Percentiles rank a stretch among this genome's conserved stretches.
Conservation (phyloP, 2,329 filamentous ascomycete species). For the Stagonosporopsis tanaceti region DNA sequence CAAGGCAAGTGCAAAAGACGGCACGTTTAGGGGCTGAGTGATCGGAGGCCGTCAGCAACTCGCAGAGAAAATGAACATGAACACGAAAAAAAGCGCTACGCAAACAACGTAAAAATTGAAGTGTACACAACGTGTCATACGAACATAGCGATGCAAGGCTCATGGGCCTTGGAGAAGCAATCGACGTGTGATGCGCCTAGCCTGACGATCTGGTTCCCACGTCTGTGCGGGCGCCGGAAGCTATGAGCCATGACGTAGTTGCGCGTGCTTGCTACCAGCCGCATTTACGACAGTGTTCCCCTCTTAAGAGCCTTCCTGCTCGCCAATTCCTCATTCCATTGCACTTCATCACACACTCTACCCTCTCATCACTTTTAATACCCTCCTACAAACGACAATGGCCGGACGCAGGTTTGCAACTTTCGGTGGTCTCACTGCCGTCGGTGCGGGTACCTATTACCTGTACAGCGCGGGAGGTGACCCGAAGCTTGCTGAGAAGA, state of each 20-base stretch:
- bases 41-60: conserved; percentile 14
- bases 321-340: conserved; percentile 14
- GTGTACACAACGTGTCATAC: conserved; percentile 1
- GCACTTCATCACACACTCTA: conserved; percentile 15
- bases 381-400: conserved; percentile 31
- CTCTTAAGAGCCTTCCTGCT: conserved; percentile 34
- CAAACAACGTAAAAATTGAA: not conserved
- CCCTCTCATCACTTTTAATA: conserved; percentile 6
- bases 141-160: conserved; percentile 1
- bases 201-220: conserved; percentile 15
- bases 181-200: conserved; percentile 13
- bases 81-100: not conserved
- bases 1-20: conserved; percentile 28
- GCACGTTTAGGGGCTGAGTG: conserved; percentile 29
- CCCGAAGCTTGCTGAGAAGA: conserved; percentile 82
- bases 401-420: conserved; percentile 36
- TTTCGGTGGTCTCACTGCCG: conserved; percentile 49
- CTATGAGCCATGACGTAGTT: conserved; percentile 16
- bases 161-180: not conserved
- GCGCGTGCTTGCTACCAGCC: conserved; percentile 12
- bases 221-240: conserved; percentile 4
- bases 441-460: conserved; percentile 81
- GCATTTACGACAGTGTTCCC: conserved; percentile 27
- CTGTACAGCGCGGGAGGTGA: conserved; percentile 86
- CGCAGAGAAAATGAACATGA: conserved; percentile 10